These are phyloP conservation scores for Phylloporus sp. DNA, from an alignment of 768 basidiomycete genomes.

Conservation along the genomic window DNA sequence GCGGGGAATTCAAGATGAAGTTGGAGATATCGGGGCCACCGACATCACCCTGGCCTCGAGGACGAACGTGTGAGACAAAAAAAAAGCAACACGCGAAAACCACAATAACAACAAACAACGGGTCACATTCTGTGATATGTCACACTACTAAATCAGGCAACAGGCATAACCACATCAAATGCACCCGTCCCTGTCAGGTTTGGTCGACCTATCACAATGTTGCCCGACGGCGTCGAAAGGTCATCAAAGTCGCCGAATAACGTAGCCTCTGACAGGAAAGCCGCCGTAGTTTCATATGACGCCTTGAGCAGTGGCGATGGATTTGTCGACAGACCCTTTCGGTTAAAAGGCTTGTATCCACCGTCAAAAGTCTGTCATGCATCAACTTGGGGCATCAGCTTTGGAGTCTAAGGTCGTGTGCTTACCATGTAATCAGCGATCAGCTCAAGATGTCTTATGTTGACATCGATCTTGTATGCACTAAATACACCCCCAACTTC, in stretches of 20 bases:
- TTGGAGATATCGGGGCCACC: constrained; percentile 22
- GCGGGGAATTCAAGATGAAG: constrained; percentile 6
- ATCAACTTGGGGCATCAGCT: background rate
- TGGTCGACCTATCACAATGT: constrained; percentile 86
- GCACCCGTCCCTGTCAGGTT: constrained; percentile 91
- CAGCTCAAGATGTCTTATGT: constrained; percentile 88
- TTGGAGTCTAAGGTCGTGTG: background rate
- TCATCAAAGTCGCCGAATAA: constrained; percentile 95
- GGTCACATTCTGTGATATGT: constrained; percentile 9
- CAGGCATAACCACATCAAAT: constrained; percentile 79
- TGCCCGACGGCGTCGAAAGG: constrained; percentile 83
- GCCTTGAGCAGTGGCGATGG: constrained; percentile 97
- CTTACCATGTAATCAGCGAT: constrained; percentile 99
- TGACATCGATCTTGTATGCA: constrained; percentile 94
- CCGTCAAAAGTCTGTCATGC: constrained; percentile 86
- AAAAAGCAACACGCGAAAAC: constrained; percentile 14
- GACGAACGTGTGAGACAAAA: constrained; percentile 6
- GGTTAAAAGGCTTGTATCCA: constrained; percentile 97
- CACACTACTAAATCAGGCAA: constrained; percentile 11
- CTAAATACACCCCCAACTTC: constrained; percentile 92
- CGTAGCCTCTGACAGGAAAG: constrained; percentile 92
- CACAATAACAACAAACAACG: constrained; percentile 26
- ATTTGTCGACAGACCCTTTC: constrained; percentile 88
- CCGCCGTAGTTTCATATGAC: constrained; percentile 93
- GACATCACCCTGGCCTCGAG: constrained; percentile 25